Conservation (phyloP, 1,284 basidiomycete species). For the Cutaneotrichosporon cutaneum region DNA sequence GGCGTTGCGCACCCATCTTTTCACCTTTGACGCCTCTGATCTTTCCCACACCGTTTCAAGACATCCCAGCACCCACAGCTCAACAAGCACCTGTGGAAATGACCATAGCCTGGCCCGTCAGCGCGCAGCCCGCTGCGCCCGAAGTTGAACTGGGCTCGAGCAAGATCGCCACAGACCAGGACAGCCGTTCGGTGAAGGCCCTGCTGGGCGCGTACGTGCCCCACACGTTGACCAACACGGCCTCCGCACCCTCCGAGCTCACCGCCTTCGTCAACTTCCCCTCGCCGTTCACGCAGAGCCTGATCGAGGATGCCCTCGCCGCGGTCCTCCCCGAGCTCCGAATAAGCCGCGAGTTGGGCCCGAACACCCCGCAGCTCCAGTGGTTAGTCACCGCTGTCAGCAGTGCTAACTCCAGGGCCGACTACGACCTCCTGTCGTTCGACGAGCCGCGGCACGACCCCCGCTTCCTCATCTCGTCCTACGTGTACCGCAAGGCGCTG, state of each 20-base stretch:
- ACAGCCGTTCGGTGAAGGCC: too few relatives aligned
- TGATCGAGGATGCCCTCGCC: constrained; percentile 65
- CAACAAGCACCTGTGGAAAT: too few relatives aligned
- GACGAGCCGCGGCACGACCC: constrained; percentile 59
- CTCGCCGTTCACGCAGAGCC: constrained; percentile 67
- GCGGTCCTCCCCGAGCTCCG: constrained; percentile 38
- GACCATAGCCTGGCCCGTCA: too few relatives aligned
- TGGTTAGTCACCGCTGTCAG: constrained; percentile 43
- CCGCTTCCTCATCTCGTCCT: constrained; percentile 71
- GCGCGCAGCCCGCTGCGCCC: too few relatives aligned
- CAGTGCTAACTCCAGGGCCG: constrained; percentile 46
- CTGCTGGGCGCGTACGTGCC: too few relatives aligned
- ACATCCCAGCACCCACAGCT: too few relatives aligned
- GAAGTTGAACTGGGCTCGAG: too few relatives aligned
- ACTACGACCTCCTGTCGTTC: constrained; percentile 79
- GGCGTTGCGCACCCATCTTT: too few relatives aligned
- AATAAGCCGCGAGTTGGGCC: constrained; percentile 35
- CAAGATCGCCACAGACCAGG: too few relatives aligned
- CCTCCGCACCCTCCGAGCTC: constrained; percentile 18
- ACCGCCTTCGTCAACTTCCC: constrained; percentile 71
- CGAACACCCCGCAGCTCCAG: constrained; percentile 46
- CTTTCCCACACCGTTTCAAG: too few relatives aligned
- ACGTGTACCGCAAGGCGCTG: constrained; percentile 88
- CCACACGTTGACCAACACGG: too few relatives aligned
- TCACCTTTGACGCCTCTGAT: too few relatives aligned